These are phyloP conservation scores for Fraxinus albicans DNA, from an alignment of 305 asterid species.

Conservation along the genomic window DNA sequence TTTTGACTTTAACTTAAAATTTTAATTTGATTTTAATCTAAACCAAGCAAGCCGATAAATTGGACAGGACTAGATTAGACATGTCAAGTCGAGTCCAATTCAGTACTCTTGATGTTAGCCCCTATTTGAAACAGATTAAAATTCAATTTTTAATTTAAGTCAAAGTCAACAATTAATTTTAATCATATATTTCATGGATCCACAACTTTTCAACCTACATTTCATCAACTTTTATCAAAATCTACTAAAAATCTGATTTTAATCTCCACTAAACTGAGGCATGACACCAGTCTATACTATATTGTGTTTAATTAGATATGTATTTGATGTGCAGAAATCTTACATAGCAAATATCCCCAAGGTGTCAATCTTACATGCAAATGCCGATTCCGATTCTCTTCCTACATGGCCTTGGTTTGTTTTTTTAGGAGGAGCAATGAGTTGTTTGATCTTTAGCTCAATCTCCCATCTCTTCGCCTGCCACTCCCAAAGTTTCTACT, in stretches of 20 bases:
- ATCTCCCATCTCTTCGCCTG: slow-evolving; percentile 80
- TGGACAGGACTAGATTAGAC: not conserved
- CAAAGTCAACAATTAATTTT: too few relatives aligned
- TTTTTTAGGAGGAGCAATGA: slow-evolving; percentile 74
- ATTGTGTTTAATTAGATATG: not conserved
- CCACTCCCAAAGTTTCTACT: slow-evolving; percentile 62
- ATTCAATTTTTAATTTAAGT: too few relatives aligned
- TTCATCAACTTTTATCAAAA: too few relatives aligned
- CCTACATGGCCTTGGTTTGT: slow-evolving; percentile 88
- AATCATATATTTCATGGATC: too few relatives aligned
- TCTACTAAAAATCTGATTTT: not conserved
- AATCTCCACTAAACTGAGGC: not conserved
- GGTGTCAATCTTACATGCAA: slow-evolving; percentile 37
- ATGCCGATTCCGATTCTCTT: slow-evolving; percentile 31
- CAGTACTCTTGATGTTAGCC: not conserved
- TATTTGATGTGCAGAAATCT: slow-evolving; percentile 45
- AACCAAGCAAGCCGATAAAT: not conserved
- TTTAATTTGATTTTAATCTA: not conserved
- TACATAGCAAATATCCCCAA: slow-evolving; percentile 38
- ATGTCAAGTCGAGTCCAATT: not conserved
- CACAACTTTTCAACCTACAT: too few relatives aligned
- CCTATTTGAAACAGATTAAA: not conserved
- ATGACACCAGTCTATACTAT: not conserved
- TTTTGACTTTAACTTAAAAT: not conserved
- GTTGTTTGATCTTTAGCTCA: slow-evolving; percentile 65